Conservation (phyloP, 2,329 filamentous ascomycete genomes). For the Pseudohalonectria lignicola region DNA sequence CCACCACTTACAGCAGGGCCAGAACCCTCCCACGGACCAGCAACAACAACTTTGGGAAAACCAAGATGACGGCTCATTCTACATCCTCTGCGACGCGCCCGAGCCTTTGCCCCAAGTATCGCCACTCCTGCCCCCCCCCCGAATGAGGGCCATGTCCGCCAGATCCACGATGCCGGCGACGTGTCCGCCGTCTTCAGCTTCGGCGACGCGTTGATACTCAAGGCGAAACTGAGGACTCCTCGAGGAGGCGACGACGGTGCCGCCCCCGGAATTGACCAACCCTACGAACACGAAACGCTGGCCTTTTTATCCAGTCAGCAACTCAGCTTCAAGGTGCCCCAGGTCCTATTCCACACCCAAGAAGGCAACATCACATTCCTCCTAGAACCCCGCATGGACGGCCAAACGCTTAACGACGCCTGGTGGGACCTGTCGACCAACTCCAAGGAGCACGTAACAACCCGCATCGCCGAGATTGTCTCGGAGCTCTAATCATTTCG, state of each 20-base stretch:
- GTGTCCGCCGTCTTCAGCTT: not conserved
- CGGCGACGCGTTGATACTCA: not conserved
- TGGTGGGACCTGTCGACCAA: slow-evolving; percentile 6
- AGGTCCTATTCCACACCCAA: not conserved
- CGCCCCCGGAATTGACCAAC: not conserved
- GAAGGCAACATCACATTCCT: not conserved
- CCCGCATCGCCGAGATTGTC: slow-evolving; percentile 3
- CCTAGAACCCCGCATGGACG: slow-evolving; percentile 1
- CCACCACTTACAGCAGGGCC: slow-evolving; percentile 1
- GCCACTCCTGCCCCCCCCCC: too few species aligned
- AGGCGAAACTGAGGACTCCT: not conserved
- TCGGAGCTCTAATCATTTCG: slow-evolving; percentile 2
- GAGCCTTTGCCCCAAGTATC: slow-evolving; percentile 1
- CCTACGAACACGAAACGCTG: not conserved
- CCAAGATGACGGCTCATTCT: slow-evolving; percentile 5
- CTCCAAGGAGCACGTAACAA: slow-evolving; percentile 2
- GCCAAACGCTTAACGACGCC: slow-evolving; percentile 6
- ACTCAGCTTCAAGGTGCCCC: not conserved
- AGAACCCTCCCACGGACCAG: slow-evolving; percentile 4
- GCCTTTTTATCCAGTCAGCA: not conserved
- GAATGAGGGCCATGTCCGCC: slow-evolving; percentile 6
- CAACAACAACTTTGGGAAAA: slow-evolving; percentile 5
- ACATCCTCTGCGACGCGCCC: slow-evolving; percentile 5
- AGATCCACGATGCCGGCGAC: slow-evolving; percentile 1
- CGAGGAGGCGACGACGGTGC: not conserved